A percentile compares a stretch with the other conserved stretches of the same genome.
Conservation (phyloP, 1,139 yeast species). For the Pichia sp. region DNA sequence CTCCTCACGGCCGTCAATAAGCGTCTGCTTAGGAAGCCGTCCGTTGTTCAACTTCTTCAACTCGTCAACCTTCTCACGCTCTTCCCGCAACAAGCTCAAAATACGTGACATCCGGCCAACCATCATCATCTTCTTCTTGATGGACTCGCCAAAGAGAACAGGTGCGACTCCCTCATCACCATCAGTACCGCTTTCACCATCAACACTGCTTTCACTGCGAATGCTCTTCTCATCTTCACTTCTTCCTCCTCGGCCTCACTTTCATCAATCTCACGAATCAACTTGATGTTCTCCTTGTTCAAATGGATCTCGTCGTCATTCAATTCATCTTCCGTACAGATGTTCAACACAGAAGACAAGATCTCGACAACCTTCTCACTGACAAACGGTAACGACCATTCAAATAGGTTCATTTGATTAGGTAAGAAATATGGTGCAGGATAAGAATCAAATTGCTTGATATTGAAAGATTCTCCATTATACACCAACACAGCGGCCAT, state of each 20-base stretch:
- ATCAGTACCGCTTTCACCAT: background rate
- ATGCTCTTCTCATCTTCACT: background rate
- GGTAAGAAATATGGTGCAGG: slow-evolving; percentile 95
- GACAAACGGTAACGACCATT: slow-evolving; percentile 97
- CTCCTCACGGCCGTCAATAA: slow-evolving; percentile 80
- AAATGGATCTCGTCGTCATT: slow-evolving; percentile 3
- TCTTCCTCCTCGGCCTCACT: background rate
- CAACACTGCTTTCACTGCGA: background rate
- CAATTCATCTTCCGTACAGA: slow-evolving; percentile 95
- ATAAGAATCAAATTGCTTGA: slow-evolving; percentile 86
- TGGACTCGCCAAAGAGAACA: slow-evolving; percentile 48
- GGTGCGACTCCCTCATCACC: background rate
- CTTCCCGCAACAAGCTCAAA: slow-evolving; percentile 88
- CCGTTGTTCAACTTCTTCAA: slow-evolving; percentile 69
- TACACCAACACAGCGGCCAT: slow-evolving; percentile 88
- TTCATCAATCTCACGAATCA: background rate
- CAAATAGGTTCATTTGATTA: slow-evolving; percentile 95
- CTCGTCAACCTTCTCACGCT: slow-evolving; percentile 69
- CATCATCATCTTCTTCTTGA: slow-evolving; percentile 86
- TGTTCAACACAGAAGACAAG: slow-evolving; percentile 85
- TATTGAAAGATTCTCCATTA: slow-evolving; percentile 90
- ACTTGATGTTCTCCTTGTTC: slow-evolving; percentile 4
- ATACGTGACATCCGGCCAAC: slow-evolving; percentile 93
- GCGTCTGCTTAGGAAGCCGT: slow-evolving; percentile 65
- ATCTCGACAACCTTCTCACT: slow-evolving; percentile 97